phyloP scores from a whole-genome alignment of 1,284 basidiomycete species.

The Tilletia indica region DNA sequence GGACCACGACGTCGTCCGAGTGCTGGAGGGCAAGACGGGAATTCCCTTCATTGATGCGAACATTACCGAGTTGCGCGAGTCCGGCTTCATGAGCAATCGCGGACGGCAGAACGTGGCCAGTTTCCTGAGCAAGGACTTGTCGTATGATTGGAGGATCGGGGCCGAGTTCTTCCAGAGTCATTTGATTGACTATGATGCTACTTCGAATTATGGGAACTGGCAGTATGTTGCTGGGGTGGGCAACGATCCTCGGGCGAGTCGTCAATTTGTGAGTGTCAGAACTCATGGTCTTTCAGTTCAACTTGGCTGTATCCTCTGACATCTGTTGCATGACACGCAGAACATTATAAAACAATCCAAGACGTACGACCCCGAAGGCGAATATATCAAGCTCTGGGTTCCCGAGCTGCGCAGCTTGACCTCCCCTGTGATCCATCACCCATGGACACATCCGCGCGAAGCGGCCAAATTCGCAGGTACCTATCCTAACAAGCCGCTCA shows the following conservation, averaged over 20 bases:
- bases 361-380: conserved; percentile 61
- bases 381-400: conserved; percentile 62
- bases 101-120: conserved; percentile 64
- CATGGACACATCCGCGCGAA: conserved; percentile 46
- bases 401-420: conserved; percentile 59
- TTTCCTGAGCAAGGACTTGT: conserved; percentile 61
- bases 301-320: too few relatives aligned
- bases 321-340: not conserved
- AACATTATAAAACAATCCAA: conserved; percentile 64
- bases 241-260: conserved; percentile 62
- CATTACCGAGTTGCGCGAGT: conserved; percentile 61
- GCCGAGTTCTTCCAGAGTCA: conserved; percentile 63
- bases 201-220: conserved; percentile 52
- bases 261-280: conserved; percentile 57
- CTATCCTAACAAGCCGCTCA: conserved; percentile 40
- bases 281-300: too few relatives aligned
- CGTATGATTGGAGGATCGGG: conserved; percentile 63
- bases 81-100: conserved; percentile 57
- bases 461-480: conserved; percentile 43
- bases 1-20: conserved; percentile 55
- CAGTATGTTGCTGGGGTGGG: conserved; percentile 61
- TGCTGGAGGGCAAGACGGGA: conserved; percentile 62
- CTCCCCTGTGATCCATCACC: conserved; percentile 49
- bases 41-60: conserved; percentile 64
- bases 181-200: conserved; percentile 49